Percentiles rank a stretch among this genome's conserved stretches.
Conservation (phyloP, 805 yeast species). For the Wickerhamomyces canadensis region DNA sequence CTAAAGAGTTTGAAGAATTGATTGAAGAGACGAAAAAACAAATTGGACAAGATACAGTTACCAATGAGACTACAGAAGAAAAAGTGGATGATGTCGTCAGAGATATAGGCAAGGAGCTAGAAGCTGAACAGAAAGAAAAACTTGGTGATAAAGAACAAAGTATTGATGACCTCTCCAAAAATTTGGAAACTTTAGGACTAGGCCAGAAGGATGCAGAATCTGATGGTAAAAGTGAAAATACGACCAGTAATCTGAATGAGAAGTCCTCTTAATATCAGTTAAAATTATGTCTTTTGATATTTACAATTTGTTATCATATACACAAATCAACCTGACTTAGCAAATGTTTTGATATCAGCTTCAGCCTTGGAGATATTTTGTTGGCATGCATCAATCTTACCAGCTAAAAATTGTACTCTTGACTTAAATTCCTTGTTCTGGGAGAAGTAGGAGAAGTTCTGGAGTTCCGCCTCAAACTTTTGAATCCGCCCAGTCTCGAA, state of each 20-base stretch:
- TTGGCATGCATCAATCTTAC: slow-evolving; percentile 61
- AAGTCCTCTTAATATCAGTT: too few species aligned
- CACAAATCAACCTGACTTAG: slow-evolving; percentile 6
- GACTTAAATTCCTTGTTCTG: slow-evolving; percentile 50
- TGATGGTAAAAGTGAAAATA: too few species aligned
- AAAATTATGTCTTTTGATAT: too few species aligned
- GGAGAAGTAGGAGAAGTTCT: slow-evolving; percentile 45
- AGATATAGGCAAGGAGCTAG: slow-evolving; percentile 22
- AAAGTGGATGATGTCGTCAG: slow-evolving; percentile 23
- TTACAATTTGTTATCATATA: not conserved
- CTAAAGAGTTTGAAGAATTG: slow-evolving; percentile 41
- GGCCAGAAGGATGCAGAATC: not conserved
- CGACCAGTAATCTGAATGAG: too few species aligned
- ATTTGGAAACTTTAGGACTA: slow-evolving; percentile 4
- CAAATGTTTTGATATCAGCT: slow-evolving; percentile 31
- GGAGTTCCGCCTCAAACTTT: slow-evolving; percentile 67
- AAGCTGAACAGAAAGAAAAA: slow-evolving; percentile 19
- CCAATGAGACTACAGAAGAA: slow-evolving; percentile 15
- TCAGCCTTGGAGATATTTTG: slow-evolving; percentile 44
- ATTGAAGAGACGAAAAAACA: slow-evolving; percentile 23
- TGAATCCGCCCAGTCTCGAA: slow-evolving; percentile 58
- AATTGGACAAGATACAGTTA: slow-evolving; percentile 6
- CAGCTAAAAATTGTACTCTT: slow-evolving; percentile 61
- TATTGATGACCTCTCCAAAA: slow-evolving; percentile 1
- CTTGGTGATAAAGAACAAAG: slow-evolving; percentile 6